These are phyloP conservation scores for Cercospora sp. DNA, from an alignment of 2,329 filamentous ascomycete genomes.

Conservation along the genomic window DNA sequence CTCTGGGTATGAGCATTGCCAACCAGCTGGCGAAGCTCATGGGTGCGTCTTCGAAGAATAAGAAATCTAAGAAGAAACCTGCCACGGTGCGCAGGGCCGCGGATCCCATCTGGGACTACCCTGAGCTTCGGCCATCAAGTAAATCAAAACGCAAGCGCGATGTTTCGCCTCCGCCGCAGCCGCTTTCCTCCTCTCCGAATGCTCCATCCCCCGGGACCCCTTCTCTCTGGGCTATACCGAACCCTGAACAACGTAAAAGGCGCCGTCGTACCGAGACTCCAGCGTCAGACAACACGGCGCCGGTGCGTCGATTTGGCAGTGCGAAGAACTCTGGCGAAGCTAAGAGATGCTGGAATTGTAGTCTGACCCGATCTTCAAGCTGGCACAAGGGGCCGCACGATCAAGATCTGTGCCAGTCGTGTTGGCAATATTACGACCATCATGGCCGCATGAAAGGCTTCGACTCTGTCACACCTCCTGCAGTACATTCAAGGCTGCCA, in stretches of 20 bases:
- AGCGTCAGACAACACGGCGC: neutral
- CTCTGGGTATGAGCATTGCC: conserved; percentile 39
- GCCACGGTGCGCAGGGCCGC: conserved; percentile 17
- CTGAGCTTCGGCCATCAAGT: conserved; percentile 23
- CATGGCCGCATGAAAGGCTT: conserved; percentile 35
- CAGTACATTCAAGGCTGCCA: neutral
- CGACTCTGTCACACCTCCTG: conserved; percentile 26
- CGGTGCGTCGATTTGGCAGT: conserved; percentile 13
- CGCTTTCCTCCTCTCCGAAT: conserved; percentile 16
- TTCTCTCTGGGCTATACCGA: conserved; percentile 27
- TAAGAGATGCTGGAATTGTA: conserved; percentile 35
- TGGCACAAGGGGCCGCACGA: conserved; percentile 35
- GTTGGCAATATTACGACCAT: conserved; percentile 34
- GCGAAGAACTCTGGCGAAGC: conserved; percentile 8
- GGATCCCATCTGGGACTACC: conserved; percentile 34
- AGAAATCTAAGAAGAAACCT: conserved; percentile 18
- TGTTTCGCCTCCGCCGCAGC: conserved; percentile 15
- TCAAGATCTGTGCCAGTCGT: conserved; percentile 34
- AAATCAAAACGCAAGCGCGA: conserved; percentile 19
- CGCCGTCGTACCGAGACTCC: conserved; percentile 9
- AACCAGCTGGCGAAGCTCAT: conserved; percentile 39
- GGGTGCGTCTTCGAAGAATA: conserved; percentile 18
- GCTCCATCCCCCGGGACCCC: conserved; percentile 19
- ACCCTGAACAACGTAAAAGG: conserved; percentile 5
- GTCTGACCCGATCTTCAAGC: conserved; percentile 24